phyloP scores from a whole-genome alignment of 441 rosid genomes.

The Croton laevigatus region DNA sequence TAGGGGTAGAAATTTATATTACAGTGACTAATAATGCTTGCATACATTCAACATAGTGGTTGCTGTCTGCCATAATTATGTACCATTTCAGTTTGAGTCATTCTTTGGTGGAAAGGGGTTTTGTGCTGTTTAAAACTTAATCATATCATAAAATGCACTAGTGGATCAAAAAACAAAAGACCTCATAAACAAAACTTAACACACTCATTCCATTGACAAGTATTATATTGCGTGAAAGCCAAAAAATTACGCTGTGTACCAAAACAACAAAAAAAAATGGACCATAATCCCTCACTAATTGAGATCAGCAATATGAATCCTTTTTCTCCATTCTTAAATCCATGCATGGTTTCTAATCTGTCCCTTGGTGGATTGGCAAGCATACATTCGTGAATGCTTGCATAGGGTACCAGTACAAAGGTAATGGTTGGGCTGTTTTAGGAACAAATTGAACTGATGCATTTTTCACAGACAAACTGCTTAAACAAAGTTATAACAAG shows the following conservation, averaged over 20 bases:
- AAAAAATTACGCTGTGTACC: background rate
- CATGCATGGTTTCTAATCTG: background rate
- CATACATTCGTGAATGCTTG: background rate
- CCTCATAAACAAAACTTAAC: background rate
- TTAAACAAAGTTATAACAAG: constrained; percentile 2
- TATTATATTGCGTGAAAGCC: background rate
- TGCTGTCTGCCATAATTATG: background rate
- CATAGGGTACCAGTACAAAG: too few relatives aligned
- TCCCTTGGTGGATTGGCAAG: background rate
- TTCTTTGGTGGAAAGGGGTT: background rate
- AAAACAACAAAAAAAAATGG: background rate
- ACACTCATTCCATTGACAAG: background rate
- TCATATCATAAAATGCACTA: background rate
- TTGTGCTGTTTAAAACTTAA: background rate
- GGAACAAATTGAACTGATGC: background rate
- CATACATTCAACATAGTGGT: background rate
- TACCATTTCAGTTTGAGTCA: background rate
- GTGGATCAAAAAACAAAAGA: background rate
- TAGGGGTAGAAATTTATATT: background rate
- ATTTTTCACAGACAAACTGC: background rate
- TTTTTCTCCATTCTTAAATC: too few relatives aligned
- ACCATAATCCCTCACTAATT: too few relatives aligned
- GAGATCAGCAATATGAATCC: too few relatives aligned
- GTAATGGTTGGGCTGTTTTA: background rate
- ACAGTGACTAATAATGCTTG: background rate